These are phyloP conservation scores for Candida labiduridarum DNA, from an alignment of 1,139 yeast genomes.

Conservation along the genomic window DNA sequence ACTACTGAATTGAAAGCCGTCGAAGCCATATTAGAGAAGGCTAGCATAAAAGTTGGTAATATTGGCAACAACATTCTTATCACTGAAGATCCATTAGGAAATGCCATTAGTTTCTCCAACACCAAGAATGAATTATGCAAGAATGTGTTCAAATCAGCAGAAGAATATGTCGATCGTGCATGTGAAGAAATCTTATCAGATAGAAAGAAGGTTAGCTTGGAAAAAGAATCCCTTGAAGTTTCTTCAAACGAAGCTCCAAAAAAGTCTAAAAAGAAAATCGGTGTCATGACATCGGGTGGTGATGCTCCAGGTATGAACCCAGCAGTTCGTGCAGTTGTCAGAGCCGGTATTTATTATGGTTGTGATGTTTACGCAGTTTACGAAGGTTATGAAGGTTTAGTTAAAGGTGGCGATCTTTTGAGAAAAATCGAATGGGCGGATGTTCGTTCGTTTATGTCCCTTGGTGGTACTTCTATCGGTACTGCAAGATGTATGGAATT, in stretches of 20 bases:
- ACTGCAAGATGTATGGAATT: slow-evolving; percentile 92
- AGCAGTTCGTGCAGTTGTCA: slow-evolving; percentile 88
- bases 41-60: slow-evolving; percentile 20
- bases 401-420: slow-evolving; percentile 78
- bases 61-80: slow-evolving; percentile 23
- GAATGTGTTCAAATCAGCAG: slow-evolving; percentile 30
- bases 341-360: slow-evolving; percentile 85
- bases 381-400: slow-evolving; percentile 96
- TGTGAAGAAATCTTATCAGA: slow-evolving; percentile 13
- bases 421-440: slow-evolving; percentile 87
- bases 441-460: slow-evolving; percentile 86
- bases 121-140: slow-evolving; percentile 31
- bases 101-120: slow-evolving; percentile 48
- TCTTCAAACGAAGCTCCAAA: slow-evolving; percentile 10
- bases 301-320: slow-evolving; percentile 99
- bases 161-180: slow-evolving; percentile 24
- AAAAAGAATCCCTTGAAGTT: background rate
- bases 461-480: slow-evolving; percentile 95
- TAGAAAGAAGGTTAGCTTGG: background rate
- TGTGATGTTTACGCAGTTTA: slow-evolving; percentile 93
- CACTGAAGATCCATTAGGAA: slow-evolving; percentile 60
- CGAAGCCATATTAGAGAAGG: slow-evolving; percentile 31
- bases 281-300: slow-evolving; percentile 98
- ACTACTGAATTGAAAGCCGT: slow-evolving; percentile 48
- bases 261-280: slow-evolving; percentile 59